These are phyloP conservation scores for Brassica napus DNA, from an alignment of 345 rosid genomes.

Conservation along the genomic window Da-Ae NC_063434.1:3384501-3385000, in stretches of 20 bases:
- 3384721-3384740: background rate
- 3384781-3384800: constrained; percentile 15
- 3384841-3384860: background rate
- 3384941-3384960: background rate
- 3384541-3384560: constrained; percentile 4
- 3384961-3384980: background rate
- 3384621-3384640: constrained; percentile 32
- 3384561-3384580: background rate
- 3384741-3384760: background rate
- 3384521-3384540: constrained; percentile 5
- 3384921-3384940: background rate
- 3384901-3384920: too few relatives aligned
- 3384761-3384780: constrained; percentile 6
- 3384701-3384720: constrained; percentile 10
- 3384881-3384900: background rate
- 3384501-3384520: background rate
- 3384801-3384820: background rate
- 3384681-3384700: constrained; percentile 26
- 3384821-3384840: background rate
- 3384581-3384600: background rate
- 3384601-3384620: constrained; percentile 10
- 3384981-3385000: background rate
- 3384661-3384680: constrained; percentile 35
- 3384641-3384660: constrained; percentile 37
- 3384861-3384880: background rate